Evolutionary conservation across 306 rosid species (phyloP).

Genomic region (Acacia crassicarpa): DNA sequence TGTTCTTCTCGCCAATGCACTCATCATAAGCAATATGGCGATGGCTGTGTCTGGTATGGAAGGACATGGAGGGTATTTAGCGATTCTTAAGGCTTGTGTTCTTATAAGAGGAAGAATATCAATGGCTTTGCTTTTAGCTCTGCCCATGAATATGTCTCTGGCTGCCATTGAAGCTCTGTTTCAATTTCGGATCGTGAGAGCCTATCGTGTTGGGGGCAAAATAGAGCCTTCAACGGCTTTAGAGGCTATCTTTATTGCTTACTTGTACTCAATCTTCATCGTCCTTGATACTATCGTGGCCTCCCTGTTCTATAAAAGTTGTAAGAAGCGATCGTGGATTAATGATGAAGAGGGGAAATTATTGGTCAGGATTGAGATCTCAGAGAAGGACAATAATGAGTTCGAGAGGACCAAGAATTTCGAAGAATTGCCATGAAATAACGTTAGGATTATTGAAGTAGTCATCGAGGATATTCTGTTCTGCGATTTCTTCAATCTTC

Average conservation of each 20-base stretch:
- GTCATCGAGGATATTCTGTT: conserved; percentile 16
- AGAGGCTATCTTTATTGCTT: conserved; percentile 72
- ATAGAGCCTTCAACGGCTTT: conserved; percentile 35
- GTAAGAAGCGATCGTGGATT: conserved; percentile 36
- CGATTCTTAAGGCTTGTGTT: conserved; percentile 73
- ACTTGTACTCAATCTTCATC: conserved; percentile 66
- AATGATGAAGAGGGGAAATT: conserved; percentile 27
- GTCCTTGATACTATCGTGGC: conserved; percentile 71
- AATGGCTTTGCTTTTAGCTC: conserved; percentile 67
- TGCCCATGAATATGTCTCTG: conserved; percentile 55
- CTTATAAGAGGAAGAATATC: conserved; percentile 66
- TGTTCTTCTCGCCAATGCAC: conserved; percentile 66
- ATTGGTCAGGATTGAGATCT: conserved; percentile 31
- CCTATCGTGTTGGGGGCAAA: conserved; percentile 32
- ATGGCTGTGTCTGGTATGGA: conserved; percentile 67
- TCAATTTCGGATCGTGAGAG: conserved; percentile 60
- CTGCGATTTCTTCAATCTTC: neutral
- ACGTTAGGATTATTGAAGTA: neutral
- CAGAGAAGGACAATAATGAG: conserved; percentile 37
- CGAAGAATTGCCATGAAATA: conserved; percentile 39
- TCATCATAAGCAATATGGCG: conserved; percentile 65
- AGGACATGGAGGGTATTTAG: conserved; percentile 57
- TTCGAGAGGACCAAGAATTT: conserved; percentile 35
- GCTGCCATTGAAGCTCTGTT: conserved; percentile 84
- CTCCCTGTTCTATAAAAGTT: conserved; percentile 64